phyloP scores from a whole-genome alignment of 2,329 filamentous ascomycete species.

The Aspergillus sp. region DNA sequence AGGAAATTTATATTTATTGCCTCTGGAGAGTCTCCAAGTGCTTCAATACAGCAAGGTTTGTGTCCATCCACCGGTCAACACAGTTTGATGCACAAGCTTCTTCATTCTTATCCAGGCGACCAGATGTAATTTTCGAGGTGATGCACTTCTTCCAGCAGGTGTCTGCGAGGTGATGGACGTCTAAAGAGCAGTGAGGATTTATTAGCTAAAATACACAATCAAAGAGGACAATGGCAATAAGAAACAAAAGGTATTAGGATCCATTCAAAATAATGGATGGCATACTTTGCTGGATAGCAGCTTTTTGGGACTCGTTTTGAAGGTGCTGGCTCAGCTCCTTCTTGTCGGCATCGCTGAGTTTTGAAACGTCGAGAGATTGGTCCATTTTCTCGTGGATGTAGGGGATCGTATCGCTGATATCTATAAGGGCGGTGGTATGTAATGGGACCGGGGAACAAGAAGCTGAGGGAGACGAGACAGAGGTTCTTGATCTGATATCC shows the following conservation, averaged over 20 bases:
- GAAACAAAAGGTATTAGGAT: too few relatives aligned
- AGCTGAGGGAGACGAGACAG: neutral
- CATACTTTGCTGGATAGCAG: conserved; percentile 55
- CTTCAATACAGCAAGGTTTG: conserved; percentile 79
- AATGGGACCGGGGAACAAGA: neutral
- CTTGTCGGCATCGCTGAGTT: conserved; percentile 79
- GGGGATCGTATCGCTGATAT: neutral
- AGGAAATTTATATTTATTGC: conserved; percentile 22
- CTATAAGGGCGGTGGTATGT: neutral
- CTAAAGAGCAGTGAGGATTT: neutral
- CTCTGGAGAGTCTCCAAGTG: conserved; percentile 69
- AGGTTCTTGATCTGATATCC: neutral
- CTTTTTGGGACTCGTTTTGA: conserved; percentile 79
- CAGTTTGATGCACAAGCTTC: conserved; percentile 87
- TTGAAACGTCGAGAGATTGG: conserved; percentile 62
- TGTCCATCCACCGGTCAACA: conserved; percentile 89
- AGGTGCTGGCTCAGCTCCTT: conserved; percentile 85
- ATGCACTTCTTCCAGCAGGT: conserved; percentile 96
- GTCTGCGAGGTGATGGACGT: conserved; percentile 65
- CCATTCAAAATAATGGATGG: neutral
- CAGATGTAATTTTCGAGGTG: conserved; percentile 67
- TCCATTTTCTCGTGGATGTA: conserved; percentile 32
- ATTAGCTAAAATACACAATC: neutral
- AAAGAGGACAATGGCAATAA: neutral
- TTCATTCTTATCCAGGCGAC: conserved; percentile 73